Evolutionary conservation across 306 rosid genomes (phyloP).

Genomic region (Acmispon strigosus): DNA sequence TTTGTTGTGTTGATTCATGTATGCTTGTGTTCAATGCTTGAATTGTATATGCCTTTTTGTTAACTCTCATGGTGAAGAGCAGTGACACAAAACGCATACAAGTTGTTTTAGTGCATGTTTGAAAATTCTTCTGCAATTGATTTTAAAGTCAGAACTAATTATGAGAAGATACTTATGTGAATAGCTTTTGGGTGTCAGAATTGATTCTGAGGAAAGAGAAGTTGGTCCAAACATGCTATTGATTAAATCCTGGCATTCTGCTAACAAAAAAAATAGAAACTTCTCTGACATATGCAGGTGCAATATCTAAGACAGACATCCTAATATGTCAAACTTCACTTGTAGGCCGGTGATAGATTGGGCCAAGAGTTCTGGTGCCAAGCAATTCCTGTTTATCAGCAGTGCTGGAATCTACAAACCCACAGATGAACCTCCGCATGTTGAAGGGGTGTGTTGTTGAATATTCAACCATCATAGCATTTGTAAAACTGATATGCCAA

Average conservation of each 20-base stretch:
- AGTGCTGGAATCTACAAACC: conserved; percentile 94
- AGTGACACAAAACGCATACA: not conserved
- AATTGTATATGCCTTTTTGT: not conserved
- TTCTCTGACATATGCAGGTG: not conserved
- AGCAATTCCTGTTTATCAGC: conserved; percentile 86
- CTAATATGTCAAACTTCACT: conserved; percentile 7
- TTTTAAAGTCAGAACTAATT: too few species aligned
- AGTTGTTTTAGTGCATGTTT: not conserved
- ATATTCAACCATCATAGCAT: not conserved
- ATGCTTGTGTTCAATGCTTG: not conserved
- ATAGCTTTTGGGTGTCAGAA: too few species aligned
- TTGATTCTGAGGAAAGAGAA: too few species aligned
- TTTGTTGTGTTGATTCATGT: conserved; percentile 21
- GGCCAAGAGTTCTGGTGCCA: conserved; percentile 86
- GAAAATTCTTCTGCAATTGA: not conserved
- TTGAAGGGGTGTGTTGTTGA: conserved; percentile 75
- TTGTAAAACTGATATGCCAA: not conserved
- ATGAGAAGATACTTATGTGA: too few species aligned
- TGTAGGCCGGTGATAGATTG: conserved; percentile 85
- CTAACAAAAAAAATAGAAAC: not conserved
- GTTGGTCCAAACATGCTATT: too few species aligned
- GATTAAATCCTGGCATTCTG: not conserved
- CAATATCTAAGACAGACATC: not conserved
- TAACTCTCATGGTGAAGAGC: not conserved
- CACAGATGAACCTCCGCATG: conserved; percentile 90